Percentiles rank a stretch among this genome's conserved stretches.
These are phyloP conservation scores for Ziziphus jujuba DNA, from an alignment of 306 rosid species.

Conservation along the genomic window DNA sequence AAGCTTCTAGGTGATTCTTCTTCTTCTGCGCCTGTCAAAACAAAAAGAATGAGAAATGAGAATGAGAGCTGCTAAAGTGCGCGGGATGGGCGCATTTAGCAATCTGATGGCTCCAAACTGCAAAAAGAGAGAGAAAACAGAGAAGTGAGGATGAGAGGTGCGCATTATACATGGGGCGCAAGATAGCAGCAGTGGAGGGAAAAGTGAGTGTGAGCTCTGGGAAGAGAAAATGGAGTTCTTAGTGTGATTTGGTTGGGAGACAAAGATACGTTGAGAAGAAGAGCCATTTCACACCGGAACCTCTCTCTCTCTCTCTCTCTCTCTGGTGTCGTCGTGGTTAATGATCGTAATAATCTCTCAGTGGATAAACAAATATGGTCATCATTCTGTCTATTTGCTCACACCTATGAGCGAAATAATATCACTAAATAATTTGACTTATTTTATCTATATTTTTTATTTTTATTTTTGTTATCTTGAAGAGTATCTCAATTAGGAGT, in stretches of 20 bases:
- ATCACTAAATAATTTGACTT: too few species aligned
- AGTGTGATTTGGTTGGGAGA: slow-evolving; percentile 43
- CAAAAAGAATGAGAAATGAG: slow-evolving; percentile 6
- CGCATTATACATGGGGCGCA: slow-evolving; percentile 29
- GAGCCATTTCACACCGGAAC: slow-evolving; percentile 48
- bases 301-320: not conserved
- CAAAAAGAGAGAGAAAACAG: too few species aligned
- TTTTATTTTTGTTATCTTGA: too few species aligned
- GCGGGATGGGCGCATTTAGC: not conserved
- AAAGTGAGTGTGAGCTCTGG: not conserved
- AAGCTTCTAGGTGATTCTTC: slow-evolving; percentile 36
- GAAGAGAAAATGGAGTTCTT: slow-evolving; percentile 23
- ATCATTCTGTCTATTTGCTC: not conserved
- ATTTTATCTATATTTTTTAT: too few species aligned
- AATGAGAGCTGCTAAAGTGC: slow-evolving; percentile 1
- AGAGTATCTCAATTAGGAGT: too few species aligned
- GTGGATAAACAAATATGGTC: not conserved
- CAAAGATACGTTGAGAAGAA: slow-evolving; percentile 55
- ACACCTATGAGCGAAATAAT: slow-evolving; percentile 17
- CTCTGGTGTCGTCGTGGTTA: slow-evolving; percentile 15
- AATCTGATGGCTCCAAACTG: too few species aligned
- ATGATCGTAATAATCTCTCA: slow-evolving; percentile 2
- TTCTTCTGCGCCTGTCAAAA: slow-evolving; percentile 26
- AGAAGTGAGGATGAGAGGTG: not conserved
- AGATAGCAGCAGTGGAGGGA: slow-evolving; percentile 19